Evolutionary conservation across 1,139 yeast species (phyloP).

Genomic region (Hansenula lynferdii): DNA sequence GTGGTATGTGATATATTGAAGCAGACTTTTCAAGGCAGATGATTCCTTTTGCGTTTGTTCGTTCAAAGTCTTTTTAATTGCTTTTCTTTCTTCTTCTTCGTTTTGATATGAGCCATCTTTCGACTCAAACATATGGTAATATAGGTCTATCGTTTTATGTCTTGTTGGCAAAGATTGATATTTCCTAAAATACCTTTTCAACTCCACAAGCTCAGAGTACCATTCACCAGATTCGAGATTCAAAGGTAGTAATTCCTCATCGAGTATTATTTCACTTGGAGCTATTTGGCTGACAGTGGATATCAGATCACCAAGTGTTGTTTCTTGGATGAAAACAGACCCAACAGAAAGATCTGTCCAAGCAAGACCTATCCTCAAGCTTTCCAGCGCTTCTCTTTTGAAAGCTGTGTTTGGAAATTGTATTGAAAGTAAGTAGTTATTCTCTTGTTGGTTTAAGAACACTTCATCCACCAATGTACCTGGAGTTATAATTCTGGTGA

Average conservation of each 20-base stretch:
- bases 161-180: slow-evolving; percentile 38
- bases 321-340: slow-evolving; percentile 61
- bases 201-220: slow-evolving; percentile 55
- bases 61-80: too few species aligned
- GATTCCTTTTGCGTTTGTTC: slow-evolving; percentile 42
- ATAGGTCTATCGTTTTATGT: slow-evolving; percentile 28
- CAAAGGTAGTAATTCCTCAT: slow-evolving; percentile 23
- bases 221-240: slow-evolving; percentile 42
- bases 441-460: slow-evolving; percentile 65
- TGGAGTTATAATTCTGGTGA: slow-evolving; percentile 81
- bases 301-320: slow-evolving; percentile 32
- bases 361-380: slow-evolving; percentile 59
- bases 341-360: slow-evolving; percentile 94
- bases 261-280: slow-evolving; percentile 33
- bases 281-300: slow-evolving; percentile 31
- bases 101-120: slow-evolving; percentile 5
- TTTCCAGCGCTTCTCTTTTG: slow-evolving; percentile 39
- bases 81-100: slow-evolving; percentile 14
- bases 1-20: slow-evolving; percentile 55
- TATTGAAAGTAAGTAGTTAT: slow-evolving; percentile 67
- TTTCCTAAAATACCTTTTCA: slow-evolving; percentile 56
- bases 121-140: slow-evolving; percentile 28
- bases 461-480: slow-evolving; percentile 91
- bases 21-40: slow-evolving; percentile 48
- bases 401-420: slow-evolving; percentile 49